Evolutionary conservation across 805 yeast species (phyloP), one percentile per base, ranked within the genome.

Genomic region (Kluyveromyces aestuarii): DNA sequence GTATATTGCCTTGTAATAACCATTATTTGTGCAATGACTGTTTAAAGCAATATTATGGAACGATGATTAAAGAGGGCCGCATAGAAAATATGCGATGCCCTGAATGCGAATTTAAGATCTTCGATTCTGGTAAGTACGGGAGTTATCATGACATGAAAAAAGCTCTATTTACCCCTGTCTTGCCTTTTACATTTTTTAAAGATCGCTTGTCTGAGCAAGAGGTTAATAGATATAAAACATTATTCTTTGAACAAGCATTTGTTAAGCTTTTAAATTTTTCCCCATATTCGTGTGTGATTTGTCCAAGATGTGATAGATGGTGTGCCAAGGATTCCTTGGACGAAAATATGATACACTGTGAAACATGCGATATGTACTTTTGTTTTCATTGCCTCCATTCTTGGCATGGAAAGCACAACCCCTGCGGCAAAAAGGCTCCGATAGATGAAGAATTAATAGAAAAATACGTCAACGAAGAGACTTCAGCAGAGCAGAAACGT

Each of bases 61-160:
- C 70, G 2, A 60, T 65, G 41, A 79, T 81, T 11, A 56, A 56
- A 8, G 59, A 71, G 5, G 85, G 82, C 3, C 76, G 74, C 36
- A 68, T 78, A 5, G 71, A 71, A 16, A 73, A 67, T 42, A 65
- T 81, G 1, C 80, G 79, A 57, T 81, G 87, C 55, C 85, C 86
- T 1, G 72, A 78, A 42, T 76, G 73, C 53, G 60, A 63, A 1
- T 57, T 52, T n/a, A 41, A 48, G 6, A 54, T 55, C 7, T 36
- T 57, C 8, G 54, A 59, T 11, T 39, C 63, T n/a, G 41, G 55
- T 8, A 41, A 45, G 0, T 51, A 44, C 1, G 57, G 64, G 36
- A 55, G 64, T 27, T 61, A 68, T 33, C 35, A 51, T 1, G 61
- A 62, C 16, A 64, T 76, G 50, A 71, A 70, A 48, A 49, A 50